Evolutionary conservation across 257 asterid genomes (phyloP).

Genomic region (Linaria vulgaris): DNA sequence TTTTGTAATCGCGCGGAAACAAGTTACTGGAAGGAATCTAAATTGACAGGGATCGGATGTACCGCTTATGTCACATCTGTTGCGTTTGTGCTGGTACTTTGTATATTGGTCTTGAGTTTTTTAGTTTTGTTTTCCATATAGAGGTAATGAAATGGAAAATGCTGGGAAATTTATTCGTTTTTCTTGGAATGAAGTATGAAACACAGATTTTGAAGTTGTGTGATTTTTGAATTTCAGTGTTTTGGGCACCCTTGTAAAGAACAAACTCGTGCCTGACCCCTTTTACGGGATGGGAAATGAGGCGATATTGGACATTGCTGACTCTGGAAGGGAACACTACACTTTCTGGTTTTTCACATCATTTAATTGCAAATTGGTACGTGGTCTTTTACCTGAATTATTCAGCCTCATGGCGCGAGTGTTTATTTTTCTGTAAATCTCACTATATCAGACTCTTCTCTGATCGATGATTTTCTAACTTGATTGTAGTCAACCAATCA

Average conservation of each 20-base stretch:
- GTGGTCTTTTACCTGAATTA: conserved; percentile 26
- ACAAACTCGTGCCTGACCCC: conserved; percentile 85
- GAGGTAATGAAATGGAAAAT: not conserved
- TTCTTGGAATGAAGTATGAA: not conserved
- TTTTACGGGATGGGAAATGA: conserved; percentile 88
- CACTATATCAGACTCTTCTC: conserved; percentile 9
- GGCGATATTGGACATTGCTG: conserved; percentile 78
- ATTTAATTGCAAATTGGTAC: conserved; percentile 78
- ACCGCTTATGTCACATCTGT: not conserved
- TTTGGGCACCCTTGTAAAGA: conserved; percentile 84
- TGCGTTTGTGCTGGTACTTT: not conserved
- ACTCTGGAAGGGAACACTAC: conserved; percentile 89
- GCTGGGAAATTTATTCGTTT: not conserved
- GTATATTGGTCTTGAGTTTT: not conserved
- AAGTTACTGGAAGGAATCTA: not conserved
- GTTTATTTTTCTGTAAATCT: too few species aligned
- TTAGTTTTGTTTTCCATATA: not conserved
- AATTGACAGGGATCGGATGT: not conserved
- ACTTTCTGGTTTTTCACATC: conserved; percentile 92
- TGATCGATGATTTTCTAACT: conserved; percentile 34
- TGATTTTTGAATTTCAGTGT: conserved; percentile 58
- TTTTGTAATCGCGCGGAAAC: not conserved
- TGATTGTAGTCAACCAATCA: conserved; percentile 59
- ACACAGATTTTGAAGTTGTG: conserved; percentile 22
- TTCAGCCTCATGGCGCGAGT: too few species aligned